Evolutionary conservation across 2,329 filamentous ascomycete species (phyloP).

Genomic region (Paracorniculantispora psalliotae): DNA sequence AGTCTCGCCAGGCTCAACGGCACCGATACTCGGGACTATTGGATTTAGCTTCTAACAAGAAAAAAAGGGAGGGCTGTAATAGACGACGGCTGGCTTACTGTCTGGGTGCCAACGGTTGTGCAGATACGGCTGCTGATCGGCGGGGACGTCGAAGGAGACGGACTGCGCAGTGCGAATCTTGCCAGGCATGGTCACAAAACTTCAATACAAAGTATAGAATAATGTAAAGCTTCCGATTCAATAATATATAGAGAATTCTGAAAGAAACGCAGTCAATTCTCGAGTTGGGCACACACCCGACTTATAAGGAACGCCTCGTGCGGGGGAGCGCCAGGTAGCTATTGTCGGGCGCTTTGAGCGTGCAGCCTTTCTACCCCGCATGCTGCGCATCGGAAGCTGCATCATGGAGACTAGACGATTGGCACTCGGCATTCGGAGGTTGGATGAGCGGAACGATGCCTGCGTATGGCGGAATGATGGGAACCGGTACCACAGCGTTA

Average conservation of each 20-base stretch:
- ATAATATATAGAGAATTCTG: neutral
- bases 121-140: slow-evolving; percentile 61
- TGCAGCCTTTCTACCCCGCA: neutral
- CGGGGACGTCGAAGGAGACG: slow-evolving; percentile 68
- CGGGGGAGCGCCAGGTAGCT: slow-evolving; percentile 1
- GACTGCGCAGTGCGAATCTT: slow-evolving; percentile 67
- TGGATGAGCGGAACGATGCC: neutral
- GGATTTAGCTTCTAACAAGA: neutral
- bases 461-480: neutral
- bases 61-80: too few species aligned
- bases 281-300: neutral
- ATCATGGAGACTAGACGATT: neutral
- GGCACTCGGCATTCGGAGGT: slow-evolving; percentile 9
- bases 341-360: neutral
- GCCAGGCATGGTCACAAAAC: slow-evolving; percentile 20
- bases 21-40: slow-evolving; percentile 66
- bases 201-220: neutral
- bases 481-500: neutral
- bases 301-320: neutral
- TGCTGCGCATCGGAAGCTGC: neutral
- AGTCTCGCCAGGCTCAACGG: slow-evolving; percentile 76
- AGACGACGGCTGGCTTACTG: slow-evolving; percentile 59
- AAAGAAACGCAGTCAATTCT: neutral
- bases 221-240: neutral
- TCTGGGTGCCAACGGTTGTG: slow-evolving; percentile 94